These are phyloP conservation scores for Ogataea ganodermae DNA, from an alignment of 805 yeast genomes.

Conservation along the genomic window DNA sequence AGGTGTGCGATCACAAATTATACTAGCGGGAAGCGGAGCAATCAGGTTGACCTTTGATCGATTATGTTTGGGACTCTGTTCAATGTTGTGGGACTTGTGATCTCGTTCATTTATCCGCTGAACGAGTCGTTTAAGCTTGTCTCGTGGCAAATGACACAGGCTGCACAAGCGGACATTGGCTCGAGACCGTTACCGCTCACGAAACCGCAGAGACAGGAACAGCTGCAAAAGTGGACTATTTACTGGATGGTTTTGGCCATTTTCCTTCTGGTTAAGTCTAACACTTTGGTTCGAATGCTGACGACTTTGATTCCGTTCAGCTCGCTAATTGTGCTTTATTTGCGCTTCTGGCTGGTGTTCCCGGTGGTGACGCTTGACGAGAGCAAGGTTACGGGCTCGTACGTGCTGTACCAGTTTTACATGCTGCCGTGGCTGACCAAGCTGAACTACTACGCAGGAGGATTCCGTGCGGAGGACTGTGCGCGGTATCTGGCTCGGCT, in stretches of 20 bases:
- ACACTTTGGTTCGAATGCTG: constrained; percentile 39
- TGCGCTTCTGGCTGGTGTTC: constrained; percentile 62
- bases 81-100: constrained; percentile 38
- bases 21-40: constrained; percentile 1
- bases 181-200: neutral
- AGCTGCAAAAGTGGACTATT: constrained; percentile 41
- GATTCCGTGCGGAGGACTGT: constrained; percentile 18
- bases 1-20: neutral
- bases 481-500: constrained; percentile 3
- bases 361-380: constrained; percentile 35
- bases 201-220: constrained; percentile 4
- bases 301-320: constrained; percentile 56
- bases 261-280: constrained; percentile 21
- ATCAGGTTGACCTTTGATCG: neutral
- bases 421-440: constrained; percentile 57
- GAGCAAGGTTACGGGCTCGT: constrained; percentile 51
- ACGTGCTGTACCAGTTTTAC: constrained; percentile 45
- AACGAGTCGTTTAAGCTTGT: constrained; percentile 34
- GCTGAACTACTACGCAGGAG: constrained; percentile 17
- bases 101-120: constrained; percentile 43
- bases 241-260: constrained; percentile 69
- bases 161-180: neutral
- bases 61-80: constrained; percentile 36
- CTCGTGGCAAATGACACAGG: constrained; percentile 7
- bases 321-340: constrained; percentile 46